Base-by-base conservation (phyloP, 2,329 filamentous ascomycete genomes). In the Colletotrichum lindemuthianum region DNA sequence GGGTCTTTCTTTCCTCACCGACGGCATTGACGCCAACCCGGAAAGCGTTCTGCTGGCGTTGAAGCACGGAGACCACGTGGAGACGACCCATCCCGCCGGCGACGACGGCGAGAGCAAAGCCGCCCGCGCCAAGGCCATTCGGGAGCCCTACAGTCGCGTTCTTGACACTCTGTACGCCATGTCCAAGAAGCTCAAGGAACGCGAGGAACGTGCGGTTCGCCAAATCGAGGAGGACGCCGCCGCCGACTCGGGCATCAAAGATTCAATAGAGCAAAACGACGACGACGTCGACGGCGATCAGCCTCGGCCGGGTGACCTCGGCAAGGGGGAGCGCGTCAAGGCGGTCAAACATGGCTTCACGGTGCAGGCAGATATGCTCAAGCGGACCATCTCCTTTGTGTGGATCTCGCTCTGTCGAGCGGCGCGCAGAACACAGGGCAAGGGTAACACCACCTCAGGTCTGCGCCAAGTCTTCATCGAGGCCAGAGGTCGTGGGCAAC, bases 381-480 rank as follows among this genome's bases (percentile, higher is more conserved):
- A 91, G 45, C 90, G 91, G 70, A 95, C 92, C 1, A 90, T 99
- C 59, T 97, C 96, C 0, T 94, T 93, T 72, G 90, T 93, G 5
- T 99, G 96, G 96, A 96, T 98, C 72, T 93, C 93, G 13, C 83
- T 98, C 64, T 96, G 97, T 79, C 90, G 96, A 54, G 92, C 95
- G 4, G 97, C 97, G 87, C 92, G 96, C 60, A 92, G 96, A 57
- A 90, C 98, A 13, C 94, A 98, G 77, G 96, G 96, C 67, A 93
- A 94, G 68, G 90, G 90, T 70, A 82, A 77, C 15, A 79, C 83
- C 33, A 78, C 81, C 2, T 82, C 82, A 43, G 96, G 96, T 3
- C 91, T 96, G 70, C 88, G 96, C 66, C 91, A 93, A 69, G 88
- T 97, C 11, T 98, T 99, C 73, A 90, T 88, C 2, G 93, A 98